Evolutionary conservation across 805 yeast genomes (phyloP), one percentile per base, ranked within the genome.

Genomic region (Cyberlindnera suaveolens): DNA sequence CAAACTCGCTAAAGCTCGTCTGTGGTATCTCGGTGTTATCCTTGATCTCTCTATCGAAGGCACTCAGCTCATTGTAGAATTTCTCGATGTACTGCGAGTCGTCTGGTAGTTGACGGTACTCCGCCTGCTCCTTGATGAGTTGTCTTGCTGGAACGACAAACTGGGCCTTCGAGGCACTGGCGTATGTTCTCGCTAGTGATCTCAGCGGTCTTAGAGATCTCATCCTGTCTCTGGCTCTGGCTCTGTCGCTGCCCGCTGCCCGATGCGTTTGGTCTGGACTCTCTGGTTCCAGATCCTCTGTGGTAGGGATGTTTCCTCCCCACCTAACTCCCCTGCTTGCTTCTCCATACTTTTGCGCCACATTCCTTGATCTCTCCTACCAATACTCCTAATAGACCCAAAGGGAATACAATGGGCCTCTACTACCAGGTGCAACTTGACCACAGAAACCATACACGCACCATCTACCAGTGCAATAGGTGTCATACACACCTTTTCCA

Each of bases 1-100:
- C 63, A 36, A 69, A 71, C 40, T 70, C 75, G 9, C 64, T 53
- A 45, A 65, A 72, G 15, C 63, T 53, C 14, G 43, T 54, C 34
- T 47, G 49, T 18, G 50, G 50, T 7, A 56, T 51, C 15, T 51
- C 43, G 7, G 45, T 42, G 31, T 54, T 60, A 6, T 40, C 38
- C 35, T 47, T 56, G 13, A 68, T 46, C 31, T 54, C 53, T 17
- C 57, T 54, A 40, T 65, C 56, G 52, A 67, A 71, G 4, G 54
- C 44, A 14, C 49, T 42, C 31, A 75, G 50, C 40, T 73, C 77
- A 13, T 60, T 60, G 52, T 72, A 73, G 52, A 71, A 77, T 42
- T 72, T 70, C 39, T 72, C 76, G 30, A 75, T 72, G 52, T 68
- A 73, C 47, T 69, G 70, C 0, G 78, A 72, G 50, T 75, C 78